These are phyloP conservation scores for Pseudopithomyces maydicus DNA, from an alignment of 2,329 filamentous ascomycete genomes.

Conservation along the genomic window DNA sequence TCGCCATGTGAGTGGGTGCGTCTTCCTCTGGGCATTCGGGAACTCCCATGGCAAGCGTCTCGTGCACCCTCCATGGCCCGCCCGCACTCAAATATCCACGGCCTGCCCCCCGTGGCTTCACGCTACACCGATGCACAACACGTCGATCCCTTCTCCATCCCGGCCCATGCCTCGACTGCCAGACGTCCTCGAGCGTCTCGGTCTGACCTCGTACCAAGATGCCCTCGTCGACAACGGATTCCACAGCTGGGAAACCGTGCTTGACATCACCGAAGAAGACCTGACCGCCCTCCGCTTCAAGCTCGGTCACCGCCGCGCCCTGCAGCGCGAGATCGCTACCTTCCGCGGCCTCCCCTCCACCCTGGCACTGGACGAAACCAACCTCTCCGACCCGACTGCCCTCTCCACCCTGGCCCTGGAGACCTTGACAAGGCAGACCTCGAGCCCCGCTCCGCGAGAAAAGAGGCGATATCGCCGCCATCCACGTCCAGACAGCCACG, in stretches of 20 bases:
- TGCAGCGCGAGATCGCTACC: constrained; percentile 48
- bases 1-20: background rate
- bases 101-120: constrained; percentile 1
- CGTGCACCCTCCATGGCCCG: constrained; percentile 4
- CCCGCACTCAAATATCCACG: background rate
- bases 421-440: constrained; percentile 26
- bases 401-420: constrained; percentile 40
- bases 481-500: constrained; percentile 42
- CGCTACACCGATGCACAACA: constrained; percentile 6
- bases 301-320: constrained; percentile 44
- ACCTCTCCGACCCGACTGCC: constrained; percentile 22
- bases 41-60: background rate
- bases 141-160: constrained; percentile 30
- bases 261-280: constrained; percentile 49
- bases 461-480: constrained; percentile 46
- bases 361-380: constrained; percentile 30
- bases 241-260: constrained; percentile 43
- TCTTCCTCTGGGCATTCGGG: background rate
- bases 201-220: constrained; percentile 34
- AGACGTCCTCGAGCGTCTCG: constrained; percentile 38
- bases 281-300: constrained; percentile 45
- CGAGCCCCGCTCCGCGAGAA: constrained; percentile 30
- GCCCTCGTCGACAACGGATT: constrained; percentile 44
- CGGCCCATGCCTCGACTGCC: constrained; percentile 25
- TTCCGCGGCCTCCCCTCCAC: constrained; percentile 38